A percentile compares a stretch with the other conserved stretches of the same genome.
These are phyloP conservation scores for Pythium dissimile DNA, from an alignment of 352 stramenopile genomes.

Conservation along the genomic window DNA sequence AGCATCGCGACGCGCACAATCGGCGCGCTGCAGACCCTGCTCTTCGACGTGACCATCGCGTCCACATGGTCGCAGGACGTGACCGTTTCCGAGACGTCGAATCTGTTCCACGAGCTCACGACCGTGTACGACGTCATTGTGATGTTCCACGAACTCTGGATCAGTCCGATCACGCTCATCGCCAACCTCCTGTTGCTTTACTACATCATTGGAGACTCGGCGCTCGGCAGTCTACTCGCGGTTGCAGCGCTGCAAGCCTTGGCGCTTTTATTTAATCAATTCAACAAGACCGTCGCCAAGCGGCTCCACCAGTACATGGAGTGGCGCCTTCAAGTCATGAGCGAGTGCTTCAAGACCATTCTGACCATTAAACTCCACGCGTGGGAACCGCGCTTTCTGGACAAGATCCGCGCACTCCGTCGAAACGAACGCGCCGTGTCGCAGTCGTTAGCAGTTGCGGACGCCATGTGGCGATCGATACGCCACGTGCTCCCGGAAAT, in stretches of 20 bases:
- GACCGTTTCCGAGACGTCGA: conserved; percentile 1
- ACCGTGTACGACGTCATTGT: not conserved
- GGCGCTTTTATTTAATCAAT: not conserved
- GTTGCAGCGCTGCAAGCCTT: not conserved
- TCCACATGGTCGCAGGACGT: conserved; percentile 1
- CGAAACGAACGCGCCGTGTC: not conserved
- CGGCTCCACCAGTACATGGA: not conserved
- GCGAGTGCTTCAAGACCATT: conserved; percentile 18
- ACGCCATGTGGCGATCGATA: conserved; percentile 1
- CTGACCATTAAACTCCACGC: conserved; percentile 18
- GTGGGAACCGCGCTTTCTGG: conserved; percentile 10
- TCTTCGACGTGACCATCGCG: conserved; percentile 8
- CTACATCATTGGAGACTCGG: conserved; percentile 11
- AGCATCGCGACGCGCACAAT: not conserved
- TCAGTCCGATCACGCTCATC: not conserved
- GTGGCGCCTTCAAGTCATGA: conserved; percentile 3
- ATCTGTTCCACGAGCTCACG: conserved; percentile 13
- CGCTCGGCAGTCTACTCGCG: conserved; percentile 5
- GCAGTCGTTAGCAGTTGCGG: not conserved
- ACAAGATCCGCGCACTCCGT: conserved; percentile 1
- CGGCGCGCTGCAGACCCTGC: conserved; percentile 7
- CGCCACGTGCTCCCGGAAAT: not conserved
- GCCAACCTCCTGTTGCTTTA: conserved; percentile 16
- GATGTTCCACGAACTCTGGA: not conserved
- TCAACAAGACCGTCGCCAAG: conserved; percentile 1